These are phyloP conservation scores for Colletotrichum liriopes DNA, from an alignment of 2,329 filamentous ascomycete genomes.

Conservation along the genomic window DNA sequence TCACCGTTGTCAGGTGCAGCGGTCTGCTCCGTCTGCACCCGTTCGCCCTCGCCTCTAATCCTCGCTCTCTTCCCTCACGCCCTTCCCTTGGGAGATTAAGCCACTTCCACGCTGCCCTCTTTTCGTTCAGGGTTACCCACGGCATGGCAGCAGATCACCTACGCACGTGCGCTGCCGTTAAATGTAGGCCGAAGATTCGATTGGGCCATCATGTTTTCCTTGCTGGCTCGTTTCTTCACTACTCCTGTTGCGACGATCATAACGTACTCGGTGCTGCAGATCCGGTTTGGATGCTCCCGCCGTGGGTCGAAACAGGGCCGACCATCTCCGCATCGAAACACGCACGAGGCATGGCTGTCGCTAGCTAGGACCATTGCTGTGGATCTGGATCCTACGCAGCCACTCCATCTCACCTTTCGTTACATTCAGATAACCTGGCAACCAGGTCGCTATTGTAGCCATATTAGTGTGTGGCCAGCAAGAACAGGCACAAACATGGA, in stretches of 20 bases:
- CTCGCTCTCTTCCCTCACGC: neutral
- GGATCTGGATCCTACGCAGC: neutral
- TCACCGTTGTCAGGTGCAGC: neutral
- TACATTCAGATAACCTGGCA: neutral
- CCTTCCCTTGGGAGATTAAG: neutral
- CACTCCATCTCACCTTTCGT: neutral
- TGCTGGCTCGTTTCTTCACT: constrained; percentile 7
- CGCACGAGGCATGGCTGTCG: constrained; percentile 6
- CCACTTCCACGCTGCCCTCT: neutral
- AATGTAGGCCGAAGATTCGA: neutral
- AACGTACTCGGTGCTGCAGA: constrained; percentile 18
- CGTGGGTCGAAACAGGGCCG: constrained; percentile 17
- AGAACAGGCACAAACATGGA: neutral
- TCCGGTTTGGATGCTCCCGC: constrained; percentile 22
- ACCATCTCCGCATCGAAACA: constrained; percentile 27
- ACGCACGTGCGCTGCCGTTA: constrained; percentile 15
- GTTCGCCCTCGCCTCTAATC: neutral
- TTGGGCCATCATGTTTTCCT: constrained; percentile 8
- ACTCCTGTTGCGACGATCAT: constrained; percentile 18
- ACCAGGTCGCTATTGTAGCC: neutral
- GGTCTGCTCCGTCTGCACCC: neutral
- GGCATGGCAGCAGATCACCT: neutral
- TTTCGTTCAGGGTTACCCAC: neutral
- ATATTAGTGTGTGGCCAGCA: neutral
- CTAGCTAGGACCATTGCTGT: neutral